Base-by-base conservation (phyloP, 2,329 filamentous ascomycete species). In the Neocatenulostroma microsporum region DNA sequence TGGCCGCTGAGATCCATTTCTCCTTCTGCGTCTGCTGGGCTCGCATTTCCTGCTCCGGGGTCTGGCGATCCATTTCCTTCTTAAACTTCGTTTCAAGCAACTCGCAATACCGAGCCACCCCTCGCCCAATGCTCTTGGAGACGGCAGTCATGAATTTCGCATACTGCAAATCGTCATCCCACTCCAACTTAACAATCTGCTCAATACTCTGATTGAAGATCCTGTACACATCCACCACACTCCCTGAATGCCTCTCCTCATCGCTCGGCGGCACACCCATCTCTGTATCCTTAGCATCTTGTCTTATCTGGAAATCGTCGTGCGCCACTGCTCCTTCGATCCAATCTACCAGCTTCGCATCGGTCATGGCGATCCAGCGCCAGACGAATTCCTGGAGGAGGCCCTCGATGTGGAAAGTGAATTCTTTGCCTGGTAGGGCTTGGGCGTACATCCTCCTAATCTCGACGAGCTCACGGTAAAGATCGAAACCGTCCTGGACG, bases 81-180 rank as follows among this genome's bases (percentile, higher is more conserved):
- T 75, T 74, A 54, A 98, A 98, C 46, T 76, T 78, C 49, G 82
- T 78, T 52, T 96, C 91, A 18, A 96, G 70, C 30, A 89, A 30
- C 56, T 98, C 91, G 58, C 91, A 98, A 59, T 98, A 98, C 49
- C 79, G 78, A 10, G 84, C 81, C 31, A 98, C 76, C 13, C 86
- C 88, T 31, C 76, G 72, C 2, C 88, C 82, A 42, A 96, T 85
- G 0, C 82, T 81, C 53, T 87, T 93, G 11, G 88, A 80, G 12
- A 95, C 68, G 2, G 86, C 78, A 12, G 91, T 98, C 88, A 96
- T 96, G 63, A 98, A 98, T 44, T 88, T 86, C 25, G 91, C 89
- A 56, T 94, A 84, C 48, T 94, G 88, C 24, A 94, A 71, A 53
- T 94, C 85, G 57, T 96, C 86, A 46, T 87, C 82, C 91, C 91